A percentile compares a stretch with the other conserved stretches of the same genome.
These are phyloP conservation scores for Hypoxylon sp. DNA, from an alignment of 2,329 filamentous ascomycete genomes.

Conservation along the genomic window DNA sequence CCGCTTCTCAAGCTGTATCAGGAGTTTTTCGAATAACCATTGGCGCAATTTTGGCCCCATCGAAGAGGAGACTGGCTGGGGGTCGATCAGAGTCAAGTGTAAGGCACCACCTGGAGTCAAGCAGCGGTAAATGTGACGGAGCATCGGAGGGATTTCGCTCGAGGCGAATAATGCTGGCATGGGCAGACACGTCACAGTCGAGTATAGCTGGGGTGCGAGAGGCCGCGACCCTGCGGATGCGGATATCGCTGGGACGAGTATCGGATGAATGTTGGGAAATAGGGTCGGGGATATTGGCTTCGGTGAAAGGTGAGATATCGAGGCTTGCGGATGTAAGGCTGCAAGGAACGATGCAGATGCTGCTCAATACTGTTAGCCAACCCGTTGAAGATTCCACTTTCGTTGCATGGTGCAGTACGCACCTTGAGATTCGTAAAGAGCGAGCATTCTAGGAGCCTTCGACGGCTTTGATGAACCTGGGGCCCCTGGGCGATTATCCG, in stretches of 20 bases:
- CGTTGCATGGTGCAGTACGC: slow-evolving; percentile 30
- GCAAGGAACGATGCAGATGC: slow-evolving; percentile 67
- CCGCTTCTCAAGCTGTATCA: slow-evolving; percentile 70
- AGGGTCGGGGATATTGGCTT: slow-evolving; percentile 60
- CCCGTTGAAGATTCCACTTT: slow-evolving; percentile 42
- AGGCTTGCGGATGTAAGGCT: slow-evolving; percentile 58
- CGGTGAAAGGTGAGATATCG: slow-evolving; percentile 64
- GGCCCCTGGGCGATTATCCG: slow-evolving; percentile 33
- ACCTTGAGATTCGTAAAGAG: slow-evolving; percentile 69
- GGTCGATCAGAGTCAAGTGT: slow-evolving; percentile 74
- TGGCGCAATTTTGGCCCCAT: slow-evolving; percentile 70
- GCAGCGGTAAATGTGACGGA: slow-evolving; percentile 70
- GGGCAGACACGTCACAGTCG: slow-evolving; percentile 66
- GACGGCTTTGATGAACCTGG: slow-evolving; percentile 45
- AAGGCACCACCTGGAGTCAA: slow-evolving; percentile 70
- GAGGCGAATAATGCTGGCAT: slow-evolving; percentile 71
- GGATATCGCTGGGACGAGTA: slow-evolving; percentile 53
- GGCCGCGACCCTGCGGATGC: slow-evolving; percentile 55
- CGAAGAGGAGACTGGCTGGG: slow-evolving; percentile 69
- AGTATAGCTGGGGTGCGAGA: slow-evolving; percentile 62
- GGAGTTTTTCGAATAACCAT: slow-evolving; percentile 75
- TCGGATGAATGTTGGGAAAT: slow-evolving; percentile 57
- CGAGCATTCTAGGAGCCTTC: slow-evolving; percentile 60
- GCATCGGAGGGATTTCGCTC: slow-evolving; percentile 68
- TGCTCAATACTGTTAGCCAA: slow-evolving; percentile 56